Percentiles rank a stretch among this genome's conserved stretches.
Conservation (phyloP, 371 early-diverging fungal genomes). For the Actinomortierella ambigua region DNA sequence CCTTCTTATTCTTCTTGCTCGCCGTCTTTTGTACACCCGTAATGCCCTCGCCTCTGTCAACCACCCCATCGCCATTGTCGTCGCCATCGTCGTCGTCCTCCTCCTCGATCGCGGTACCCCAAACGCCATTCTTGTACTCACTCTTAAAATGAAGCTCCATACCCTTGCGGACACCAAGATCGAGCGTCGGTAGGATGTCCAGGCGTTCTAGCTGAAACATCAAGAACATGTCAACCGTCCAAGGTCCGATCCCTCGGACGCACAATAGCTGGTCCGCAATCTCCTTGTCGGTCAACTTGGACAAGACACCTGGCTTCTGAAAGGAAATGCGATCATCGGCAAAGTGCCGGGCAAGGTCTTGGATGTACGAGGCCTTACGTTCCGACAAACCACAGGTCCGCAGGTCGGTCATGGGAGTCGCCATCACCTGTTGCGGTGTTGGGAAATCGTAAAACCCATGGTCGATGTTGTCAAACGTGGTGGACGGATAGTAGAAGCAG, state of each 20-base stretch:
- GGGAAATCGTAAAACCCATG: slow-evolving; percentile 51
- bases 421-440: slow-evolving; percentile 43
- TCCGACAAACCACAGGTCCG: slow-evolving; percentile 56
- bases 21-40: slow-evolving; percentile 7
- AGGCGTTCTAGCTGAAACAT: slow-evolving; percentile 65
- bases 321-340: slow-evolving; percentile 51
- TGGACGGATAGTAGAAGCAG: slow-evolving; percentile 39
- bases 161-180: slow-evolving; percentile 64
- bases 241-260: slow-evolving; percentile 68
- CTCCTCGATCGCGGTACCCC: slow-evolving; percentile 24
- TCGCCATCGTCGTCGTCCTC: neutral
- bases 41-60: neutral
- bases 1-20: slow-evolving; percentile 30
- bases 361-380: slow-evolving; percentile 63
- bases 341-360: slow-evolving; percentile 57
- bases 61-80: neutral
- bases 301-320: slow-evolving; percentile 44
- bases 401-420: slow-evolving; percentile 42
- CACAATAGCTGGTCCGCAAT: slow-evolving; percentile 49
- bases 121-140: slow-evolving; percentile 32
- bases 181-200: slow-evolving; percentile 66
- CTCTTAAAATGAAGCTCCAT: slow-evolving; percentile 62
- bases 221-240: slow-evolving; percentile 76
- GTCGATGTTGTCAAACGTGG: slow-evolving; percentile 38
- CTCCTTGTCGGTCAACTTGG: slow-evolving; percentile 52